Percentiles rank a stretch among this genome's conserved stretches.
phyloP scores from a whole-genome alignment of 108 stramenopile species.

The Nitzschia inconspicua region DNA sequence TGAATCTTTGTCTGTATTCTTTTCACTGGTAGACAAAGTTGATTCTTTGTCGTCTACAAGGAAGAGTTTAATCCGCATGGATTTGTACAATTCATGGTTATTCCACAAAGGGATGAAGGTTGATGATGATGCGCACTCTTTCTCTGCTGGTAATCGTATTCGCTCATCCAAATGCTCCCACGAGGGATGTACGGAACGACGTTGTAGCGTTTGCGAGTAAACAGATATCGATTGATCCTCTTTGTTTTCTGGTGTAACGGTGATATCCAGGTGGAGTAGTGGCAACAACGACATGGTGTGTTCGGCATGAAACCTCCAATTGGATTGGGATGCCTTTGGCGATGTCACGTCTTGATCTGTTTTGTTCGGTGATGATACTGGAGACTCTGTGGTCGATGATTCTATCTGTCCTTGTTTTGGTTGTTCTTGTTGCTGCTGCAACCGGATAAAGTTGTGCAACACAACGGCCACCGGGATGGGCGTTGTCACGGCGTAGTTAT shows the following conservation, averaged over 20 bases:
- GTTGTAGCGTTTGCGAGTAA: conserved; percentile 5
- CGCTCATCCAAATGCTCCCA: conserved; percentile 71
- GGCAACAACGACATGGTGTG: conserved; percentile 19
- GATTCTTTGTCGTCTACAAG: too few species aligned
- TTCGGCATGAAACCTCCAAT: conserved; percentile 6
- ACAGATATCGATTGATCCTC: conserved; percentile 1
- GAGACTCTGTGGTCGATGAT: background rate
- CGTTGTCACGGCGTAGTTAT: too few species aligned
- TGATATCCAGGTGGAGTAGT: conserved; percentile 12
- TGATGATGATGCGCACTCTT: background rate
- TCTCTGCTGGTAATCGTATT: conserved; percentile 4
- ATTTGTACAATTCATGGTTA: conserved; percentile 10
- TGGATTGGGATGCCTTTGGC: background rate
- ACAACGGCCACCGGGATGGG: conserved; percentile 29
- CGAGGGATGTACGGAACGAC: conserved; percentile 39
- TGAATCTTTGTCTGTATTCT: background rate
- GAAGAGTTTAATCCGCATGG: conserved; percentile 15
- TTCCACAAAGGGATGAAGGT: conserved; percentile 6
- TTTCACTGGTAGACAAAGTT: background rate
- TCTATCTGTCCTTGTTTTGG: background rate
- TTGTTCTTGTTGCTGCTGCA: background rate
- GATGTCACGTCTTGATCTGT: background rate
- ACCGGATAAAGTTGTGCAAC: conserved; percentile 17
- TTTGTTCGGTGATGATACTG: background rate
- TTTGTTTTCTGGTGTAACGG: background rate